phyloP scores from a whole-genome alignment of 192 early-diverging fungal genomes.

The Backusella tuberculispora region DNA sequence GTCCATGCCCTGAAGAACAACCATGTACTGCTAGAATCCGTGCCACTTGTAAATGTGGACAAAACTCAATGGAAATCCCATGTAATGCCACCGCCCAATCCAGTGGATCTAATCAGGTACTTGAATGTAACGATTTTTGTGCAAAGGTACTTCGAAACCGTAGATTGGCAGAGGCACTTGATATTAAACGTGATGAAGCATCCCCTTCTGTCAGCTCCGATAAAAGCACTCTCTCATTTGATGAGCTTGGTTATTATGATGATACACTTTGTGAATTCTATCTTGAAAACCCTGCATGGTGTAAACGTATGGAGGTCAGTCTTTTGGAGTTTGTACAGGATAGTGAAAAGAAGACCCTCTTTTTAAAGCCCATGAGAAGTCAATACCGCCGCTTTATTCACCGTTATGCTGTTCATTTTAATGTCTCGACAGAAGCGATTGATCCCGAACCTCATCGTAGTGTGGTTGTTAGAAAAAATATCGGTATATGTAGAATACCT shows the following conservation, averaged over 20 bases:
- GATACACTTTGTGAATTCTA: slow-evolving; percentile 74
- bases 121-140: slow-evolving; percentile 86
- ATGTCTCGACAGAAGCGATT: slow-evolving; percentile 71
- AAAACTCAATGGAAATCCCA: slow-evolving; percentile 55
- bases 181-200: slow-evolving; percentile 52
- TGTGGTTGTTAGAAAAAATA: slow-evolving; percentile 61
- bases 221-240: slow-evolving; percentile 9
- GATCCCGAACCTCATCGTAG: slow-evolving; percentile 80
- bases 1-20: slow-evolving; percentile 75
- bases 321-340: slow-evolving; percentile 73
- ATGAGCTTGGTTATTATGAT: slow-evolving; percentile 49
- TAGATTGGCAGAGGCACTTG: slow-evolving; percentile 78
- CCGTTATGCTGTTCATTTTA: slow-evolving; percentile 74
- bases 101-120: slow-evolving; percentile 47
- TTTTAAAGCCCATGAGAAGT: slow-evolving; percentile 72
- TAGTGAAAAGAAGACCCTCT: slow-evolving; percentile 48
- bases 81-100: slow-evolving; percentile 67
- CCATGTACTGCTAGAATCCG: slow-evolving; percentile 66
- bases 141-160: slow-evolving; percentile 78
- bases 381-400: slow-evolving; percentile 72
- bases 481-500: slow-evolving; percentile 37
- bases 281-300: slow-evolving; percentile 61
- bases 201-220: background rate
- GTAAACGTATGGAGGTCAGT: slow-evolving; percentile 67
- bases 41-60: slow-evolving; percentile 80